Conservation (phyloP, 2,329 filamentous ascomycete genomes). For the Massarina eburnea region DNA sequence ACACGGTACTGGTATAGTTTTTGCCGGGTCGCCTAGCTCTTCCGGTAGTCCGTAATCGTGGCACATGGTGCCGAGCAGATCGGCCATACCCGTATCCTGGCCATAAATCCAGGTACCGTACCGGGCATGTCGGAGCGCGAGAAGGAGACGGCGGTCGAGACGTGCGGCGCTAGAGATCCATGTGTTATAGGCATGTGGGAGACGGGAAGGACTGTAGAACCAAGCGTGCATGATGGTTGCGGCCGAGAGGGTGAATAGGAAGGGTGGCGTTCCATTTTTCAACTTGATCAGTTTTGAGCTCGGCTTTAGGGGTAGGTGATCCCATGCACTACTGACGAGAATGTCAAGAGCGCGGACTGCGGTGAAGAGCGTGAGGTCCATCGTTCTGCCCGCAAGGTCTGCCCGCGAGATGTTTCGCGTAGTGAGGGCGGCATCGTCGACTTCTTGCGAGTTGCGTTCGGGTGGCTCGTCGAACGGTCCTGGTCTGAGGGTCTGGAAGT, state of each 20-base stretch:
- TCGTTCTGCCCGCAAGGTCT: conserved; percentile 67
- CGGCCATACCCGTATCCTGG: conserved; percentile 68
- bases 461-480: conserved; percentile 31
- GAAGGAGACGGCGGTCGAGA: conserved; percentile 72
- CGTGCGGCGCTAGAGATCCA: conserved; percentile 80
- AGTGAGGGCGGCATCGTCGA: conserved; percentile 8
- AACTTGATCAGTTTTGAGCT: conserved; percentile 11
- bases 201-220: conserved; percentile 72
- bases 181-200: conserved; percentile 74
- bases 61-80: conserved; percentile 71
- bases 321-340: conserved; percentile 47
- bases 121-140: conserved; percentile 69
- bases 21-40: conserved; percentile 72
- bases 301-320: conserved; percentile 54
- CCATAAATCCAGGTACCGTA: conserved; percentile 70
- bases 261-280: conserved; percentile 60
- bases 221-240: conserved; percentile 86
- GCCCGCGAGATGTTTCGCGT: conserved; percentile 13
- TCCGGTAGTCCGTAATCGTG: conserved; percentile 67
- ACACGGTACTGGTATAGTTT: conserved; percentile 74
- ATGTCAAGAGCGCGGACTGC: conserved; percentile 72
- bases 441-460: conserved; percentile 9
- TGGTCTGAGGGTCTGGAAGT: conserved; percentile 14
- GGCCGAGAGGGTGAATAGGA: conserved; percentile 70
- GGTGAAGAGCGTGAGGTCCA: conserved; percentile 82